A percentile compares a stretch with the other conserved stretches of the same genome.
Conservation (phyloP, 2,329 filamentous ascomycete genomes). For the Gliomastix tumulicola region DNA sequence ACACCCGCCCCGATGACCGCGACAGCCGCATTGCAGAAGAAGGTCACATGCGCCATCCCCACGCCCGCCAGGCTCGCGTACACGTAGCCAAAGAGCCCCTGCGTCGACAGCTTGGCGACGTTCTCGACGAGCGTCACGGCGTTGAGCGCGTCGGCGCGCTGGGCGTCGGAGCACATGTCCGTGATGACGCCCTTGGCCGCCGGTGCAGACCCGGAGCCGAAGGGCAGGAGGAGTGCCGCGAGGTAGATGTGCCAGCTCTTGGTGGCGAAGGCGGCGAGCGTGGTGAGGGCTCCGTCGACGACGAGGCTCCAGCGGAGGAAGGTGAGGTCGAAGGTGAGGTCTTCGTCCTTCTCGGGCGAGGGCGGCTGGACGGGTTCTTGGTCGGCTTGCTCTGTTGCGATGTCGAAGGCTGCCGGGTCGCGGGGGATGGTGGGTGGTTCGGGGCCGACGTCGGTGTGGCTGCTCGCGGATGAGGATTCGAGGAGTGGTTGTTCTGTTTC, state of each 20-base stretch:
- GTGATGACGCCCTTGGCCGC: constrained; percentile 69
- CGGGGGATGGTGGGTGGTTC: constrained; percentile 16
- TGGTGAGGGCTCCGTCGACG: constrained; percentile 57
- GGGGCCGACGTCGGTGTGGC: not conserved
- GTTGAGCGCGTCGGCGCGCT: constrained; percentile 59
- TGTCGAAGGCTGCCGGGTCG: constrained; percentile 31
- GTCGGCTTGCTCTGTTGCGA: constrained; percentile 29
- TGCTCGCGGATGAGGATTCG: not conserved
- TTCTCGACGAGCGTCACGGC: constrained; percentile 67
- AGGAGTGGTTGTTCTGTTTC: too few relatives aligned
- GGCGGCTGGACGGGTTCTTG: constrained; percentile 33
- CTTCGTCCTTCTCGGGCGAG: constrained; percentile 23
- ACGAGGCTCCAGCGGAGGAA: constrained; percentile 61
- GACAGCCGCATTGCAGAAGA: constrained; percentile 59
- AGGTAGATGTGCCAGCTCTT: constrained; percentile 63
- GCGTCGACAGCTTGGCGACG: constrained; percentile 55
- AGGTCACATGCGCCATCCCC: constrained; percentile 55
- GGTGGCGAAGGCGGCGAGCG: constrained; percentile 53
- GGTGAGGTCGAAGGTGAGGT: constrained; percentile 57
- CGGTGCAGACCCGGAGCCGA: constrained; percentile 62
- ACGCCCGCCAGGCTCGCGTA: constrained; percentile 57
- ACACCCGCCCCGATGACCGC: constrained; percentile 36
- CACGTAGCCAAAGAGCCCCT: constrained; percentile 59
- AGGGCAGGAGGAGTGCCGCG: constrained; percentile 55
- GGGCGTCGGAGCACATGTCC: constrained; percentile 56